phyloP scores from a whole-genome alignment of 495 filamentous ascomycete genomes.

The Annulohypoxylon stygium region DNA sequence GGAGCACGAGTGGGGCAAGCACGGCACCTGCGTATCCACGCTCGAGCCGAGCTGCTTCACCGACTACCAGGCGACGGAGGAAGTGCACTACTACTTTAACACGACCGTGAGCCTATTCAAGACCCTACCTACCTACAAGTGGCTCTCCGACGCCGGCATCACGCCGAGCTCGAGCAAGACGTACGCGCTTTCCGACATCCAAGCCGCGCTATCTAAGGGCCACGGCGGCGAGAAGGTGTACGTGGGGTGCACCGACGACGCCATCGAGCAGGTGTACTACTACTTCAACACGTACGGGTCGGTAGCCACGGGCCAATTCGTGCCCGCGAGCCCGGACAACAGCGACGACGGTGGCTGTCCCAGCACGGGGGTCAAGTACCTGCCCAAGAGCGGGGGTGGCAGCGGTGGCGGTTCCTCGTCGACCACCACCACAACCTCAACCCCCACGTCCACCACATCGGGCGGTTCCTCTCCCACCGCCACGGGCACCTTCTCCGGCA shows the following conservation, averaged over 20 bases:
- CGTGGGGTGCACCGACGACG: slow-evolving; percentile 68
- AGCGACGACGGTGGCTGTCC: slow-evolving; percentile 43
- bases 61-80: slow-evolving; percentile 66
- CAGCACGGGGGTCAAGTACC: slow-evolving; percentile 48
- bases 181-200: slow-evolving; percentile 73
- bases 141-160: slow-evolving; percentile 73
- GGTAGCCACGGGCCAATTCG: slow-evolving; percentile 76
- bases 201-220: slow-evolving; percentile 65
- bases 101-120: slow-evolving; percentile 70
- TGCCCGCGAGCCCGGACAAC: slow-evolving; percentile 57
- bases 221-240: slow-evolving; percentile 72
- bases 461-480: slow-evolving; percentile 27
- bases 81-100: slow-evolving; percentile 69
- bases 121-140: slow-evolving; percentile 61
- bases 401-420: slow-evolving; percentile 13
- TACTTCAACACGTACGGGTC: slow-evolving; percentile 79
- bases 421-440: background rate
- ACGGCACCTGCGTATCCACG: slow-evolving; percentile 76
- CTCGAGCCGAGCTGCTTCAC: slow-evolving; percentile 78
- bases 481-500: slow-evolving; percentile 56
- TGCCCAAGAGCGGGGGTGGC: slow-evolving; percentile 46
- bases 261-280: slow-evolving; percentile 82
- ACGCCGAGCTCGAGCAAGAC: slow-evolving; percentile 68
- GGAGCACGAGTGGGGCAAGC: slow-evolving; percentile 88
- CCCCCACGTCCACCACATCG: slow-evolving; percentile 33